These are phyloP conservation scores for Colletotrichum tropicale DNA, from an alignment of 2,329 filamentous ascomycete species.

Conservation along the genomic window DNA sequence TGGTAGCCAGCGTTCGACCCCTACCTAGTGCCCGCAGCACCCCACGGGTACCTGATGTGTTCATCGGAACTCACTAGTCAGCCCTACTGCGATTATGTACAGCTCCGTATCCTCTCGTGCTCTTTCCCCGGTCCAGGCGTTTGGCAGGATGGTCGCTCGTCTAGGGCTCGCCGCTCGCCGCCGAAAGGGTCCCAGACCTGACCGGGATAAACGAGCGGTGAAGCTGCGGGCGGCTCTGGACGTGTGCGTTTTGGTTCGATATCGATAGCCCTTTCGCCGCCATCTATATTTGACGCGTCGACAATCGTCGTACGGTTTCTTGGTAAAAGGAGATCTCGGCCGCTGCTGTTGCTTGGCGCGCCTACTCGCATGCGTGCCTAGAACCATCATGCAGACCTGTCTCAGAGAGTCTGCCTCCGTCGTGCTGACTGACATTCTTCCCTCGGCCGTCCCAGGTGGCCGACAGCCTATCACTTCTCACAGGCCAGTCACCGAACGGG, in stretches of 20 bases:
- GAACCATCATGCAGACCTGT: not conserved
- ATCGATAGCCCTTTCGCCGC: not conserved
- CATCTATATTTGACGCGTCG: not conserved
- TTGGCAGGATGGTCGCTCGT: not conserved
- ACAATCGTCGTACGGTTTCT: not conserved
- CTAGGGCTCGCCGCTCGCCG: not conserved
- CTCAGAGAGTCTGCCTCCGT: not conserved
- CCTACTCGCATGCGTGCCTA: not conserved
- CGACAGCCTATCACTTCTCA: not conserved
- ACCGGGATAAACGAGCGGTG: not conserved
- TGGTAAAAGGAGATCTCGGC: not conserved
- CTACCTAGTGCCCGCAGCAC: constrained; percentile 9
- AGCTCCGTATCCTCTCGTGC: constrained; percentile 7
- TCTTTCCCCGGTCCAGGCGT: not conserved
- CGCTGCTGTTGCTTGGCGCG: not conserved
- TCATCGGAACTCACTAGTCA: constrained; percentile 15
- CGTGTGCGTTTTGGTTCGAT: not conserved
- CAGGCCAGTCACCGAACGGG: not conserved
- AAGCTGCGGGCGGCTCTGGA: not conserved
- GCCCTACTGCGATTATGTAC: constrained; percentile 19
- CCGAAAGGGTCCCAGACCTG: not conserved
- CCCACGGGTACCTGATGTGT: constrained; percentile 16
- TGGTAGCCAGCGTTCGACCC: not conserved
- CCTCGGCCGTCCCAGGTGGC: not conserved
- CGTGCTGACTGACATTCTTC: not conserved